phyloP scores from a whole-genome alignment of 75 land plant genomes.

The Pinus taeda region DNA sequence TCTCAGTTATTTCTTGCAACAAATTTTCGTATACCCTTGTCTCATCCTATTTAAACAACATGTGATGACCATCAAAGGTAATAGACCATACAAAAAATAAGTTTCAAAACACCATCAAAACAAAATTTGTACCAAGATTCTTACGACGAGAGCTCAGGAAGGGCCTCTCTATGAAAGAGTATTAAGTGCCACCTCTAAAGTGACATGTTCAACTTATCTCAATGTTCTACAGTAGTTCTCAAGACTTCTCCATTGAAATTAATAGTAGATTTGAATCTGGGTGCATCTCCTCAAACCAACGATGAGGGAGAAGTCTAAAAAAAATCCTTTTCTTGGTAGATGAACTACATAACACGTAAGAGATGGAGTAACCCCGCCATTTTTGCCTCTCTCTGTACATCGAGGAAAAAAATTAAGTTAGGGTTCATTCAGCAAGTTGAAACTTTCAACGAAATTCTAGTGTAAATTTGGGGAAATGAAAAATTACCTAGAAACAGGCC shows the following conservation, averaged over 20 bases:
- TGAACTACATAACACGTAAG: no score
- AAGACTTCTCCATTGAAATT: constrained; percentile 71
- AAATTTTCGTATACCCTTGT: constrained; percentile 92
- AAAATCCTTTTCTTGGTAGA: no score
- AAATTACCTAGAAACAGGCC: no score
- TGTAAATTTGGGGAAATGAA: no score
- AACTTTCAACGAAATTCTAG: no score
- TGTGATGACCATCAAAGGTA: neutral
- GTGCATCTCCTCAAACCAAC: neutral
- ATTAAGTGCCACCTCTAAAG: constrained; percentile 69
- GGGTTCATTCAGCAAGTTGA: no score
- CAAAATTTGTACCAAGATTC: constrained; percentile 53
- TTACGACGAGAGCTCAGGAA: constrained; percentile 68
- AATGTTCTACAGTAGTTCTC: constrained; percentile 71
- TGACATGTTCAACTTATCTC: constrained; percentile 75
- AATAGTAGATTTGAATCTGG: constrained; percentile 70
- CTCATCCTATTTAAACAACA: constrained; percentile 44
- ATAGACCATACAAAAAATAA: neutral
- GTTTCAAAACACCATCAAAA: neutral
- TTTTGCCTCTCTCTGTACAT: no score
- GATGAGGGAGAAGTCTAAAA: no score
- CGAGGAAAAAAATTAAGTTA: no score
- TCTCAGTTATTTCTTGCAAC: constrained; percentile 89
- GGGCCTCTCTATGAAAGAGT: constrained; percentile 59
- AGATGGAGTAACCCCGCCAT: no score